Conservation (phyloP, 2,329 filamentous ascomycete species). For the Penicillium oxalicum region DNA sequence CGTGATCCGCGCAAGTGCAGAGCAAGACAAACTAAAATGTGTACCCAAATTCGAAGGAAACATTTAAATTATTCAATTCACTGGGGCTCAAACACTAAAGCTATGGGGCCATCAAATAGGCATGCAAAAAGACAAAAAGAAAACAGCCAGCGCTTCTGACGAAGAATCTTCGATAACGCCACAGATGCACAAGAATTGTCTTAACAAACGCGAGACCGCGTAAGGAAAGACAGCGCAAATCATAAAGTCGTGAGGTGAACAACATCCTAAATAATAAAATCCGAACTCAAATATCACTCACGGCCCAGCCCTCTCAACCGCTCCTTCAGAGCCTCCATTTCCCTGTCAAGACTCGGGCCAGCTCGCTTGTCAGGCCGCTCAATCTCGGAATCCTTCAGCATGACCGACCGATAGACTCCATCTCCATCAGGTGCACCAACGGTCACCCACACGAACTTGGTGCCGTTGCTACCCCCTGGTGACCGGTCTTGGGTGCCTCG, state of each 20-base stretch:
- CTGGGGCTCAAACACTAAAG: no score
- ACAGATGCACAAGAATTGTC: not conserved
- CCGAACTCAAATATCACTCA: constrained; percentile 9
- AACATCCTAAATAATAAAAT: constrained; percentile 6
- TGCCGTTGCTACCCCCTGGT: constrained; percentile 40
- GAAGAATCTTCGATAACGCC: not conserved
- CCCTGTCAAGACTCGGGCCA: constrained; percentile 19
- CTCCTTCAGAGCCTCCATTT: constrained; percentile 27
- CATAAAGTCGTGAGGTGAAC: constrained; percentile 21
- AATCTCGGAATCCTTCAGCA: constrained; percentile 24
- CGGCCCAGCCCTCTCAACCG: constrained; percentile 24
- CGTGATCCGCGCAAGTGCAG: no score
- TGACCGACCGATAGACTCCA: constrained; percentile 37
- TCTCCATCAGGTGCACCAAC: constrained; percentile 45
- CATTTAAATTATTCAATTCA: no score
- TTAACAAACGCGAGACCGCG: constrained; percentile 5
- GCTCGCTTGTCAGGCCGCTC: constrained; percentile 14
- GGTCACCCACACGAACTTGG: constrained; percentile 48
- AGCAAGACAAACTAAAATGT: no score
- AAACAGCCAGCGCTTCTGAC: not conserved
- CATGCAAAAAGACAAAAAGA: not conserved
- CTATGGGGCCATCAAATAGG: no score
- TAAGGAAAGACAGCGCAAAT: not conserved
- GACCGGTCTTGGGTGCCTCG: constrained; percentile 38
- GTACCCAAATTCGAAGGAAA: no score